A percentile compares a stretch with the other conserved stretches of the same genome.
Conservation (phyloP, 2,329 filamentous ascomycete species). For the Exophiala xenobiotica region DNA sequence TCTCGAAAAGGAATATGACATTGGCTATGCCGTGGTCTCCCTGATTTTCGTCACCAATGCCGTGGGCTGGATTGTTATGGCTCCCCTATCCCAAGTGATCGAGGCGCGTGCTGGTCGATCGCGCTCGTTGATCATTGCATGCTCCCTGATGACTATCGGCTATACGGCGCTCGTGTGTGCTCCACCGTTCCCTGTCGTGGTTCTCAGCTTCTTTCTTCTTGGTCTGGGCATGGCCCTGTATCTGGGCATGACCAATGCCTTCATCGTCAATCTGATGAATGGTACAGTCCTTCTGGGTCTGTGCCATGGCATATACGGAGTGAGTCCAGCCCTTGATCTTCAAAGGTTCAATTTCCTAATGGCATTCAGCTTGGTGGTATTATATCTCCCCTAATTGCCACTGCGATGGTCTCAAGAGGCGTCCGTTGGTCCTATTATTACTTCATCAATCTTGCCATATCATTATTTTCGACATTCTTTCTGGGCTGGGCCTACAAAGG, state of each 20-base stretch:
- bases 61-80: slow-evolving; percentile 71
- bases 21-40: slow-evolving; percentile 76
- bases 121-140: slow-evolving; percentile 60
- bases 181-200: slow-evolving; percentile 69
- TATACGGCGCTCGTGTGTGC: slow-evolving; percentile 66
- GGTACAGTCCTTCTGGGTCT: slow-evolving; percentile 50
- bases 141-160: slow-evolving; percentile 57
- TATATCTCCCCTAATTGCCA: slow-evolving; percentile 70
- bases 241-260: slow-evolving; percentile 58
- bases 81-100: slow-evolving; percentile 66
- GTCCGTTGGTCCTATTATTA: slow-evolving; percentile 72
- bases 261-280: slow-evolving; percentile 54
- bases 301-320: slow-evolving; percentile 47
- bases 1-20: slow-evolving; percentile 71
- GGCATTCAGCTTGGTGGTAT: slow-evolving; percentile 54
- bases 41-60: slow-evolving; percentile 80
- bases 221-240: slow-evolving; percentile 54
- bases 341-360: slow-evolving; percentile 4
- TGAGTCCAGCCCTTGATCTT: slow-evolving; percentile 10
- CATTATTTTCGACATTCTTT: slow-evolving; percentile 57
- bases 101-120: slow-evolving; percentile 64
- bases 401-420: slow-evolving; percentile 63
- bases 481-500: slow-evolving; percentile 67
- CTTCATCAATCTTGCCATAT: slow-evolving; percentile 61
- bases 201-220: slow-evolving; percentile 67